Evolutionary conservation across 2,329 filamentous ascomycete species (phyloP).

Genomic region (Emydomyces testavorans): DNA sequence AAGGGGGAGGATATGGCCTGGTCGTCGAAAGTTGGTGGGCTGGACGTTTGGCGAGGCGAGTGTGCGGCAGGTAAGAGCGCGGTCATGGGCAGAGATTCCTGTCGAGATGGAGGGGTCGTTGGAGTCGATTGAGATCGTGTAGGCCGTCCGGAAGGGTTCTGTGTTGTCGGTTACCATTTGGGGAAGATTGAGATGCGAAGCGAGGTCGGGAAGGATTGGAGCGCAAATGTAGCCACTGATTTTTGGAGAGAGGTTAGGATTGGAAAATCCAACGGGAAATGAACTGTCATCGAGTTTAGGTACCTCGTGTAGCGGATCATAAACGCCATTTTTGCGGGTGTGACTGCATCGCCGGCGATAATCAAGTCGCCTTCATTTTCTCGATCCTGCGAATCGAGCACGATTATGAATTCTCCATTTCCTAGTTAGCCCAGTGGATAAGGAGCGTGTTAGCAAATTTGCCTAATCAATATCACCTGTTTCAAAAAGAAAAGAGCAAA

Average conservation of each 20-base stretch:
- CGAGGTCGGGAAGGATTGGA: constrained; percentile 60
- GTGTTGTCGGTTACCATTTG: constrained; percentile 76
- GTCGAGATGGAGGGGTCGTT: constrained; percentile 63
- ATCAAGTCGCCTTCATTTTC: constrained; percentile 99
- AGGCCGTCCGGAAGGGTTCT: constrained; percentile 83
- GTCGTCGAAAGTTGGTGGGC: constrained; percentile 57
- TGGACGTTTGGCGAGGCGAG: constrained; percentile 57
- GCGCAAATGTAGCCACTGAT: constrained; percentile 76
- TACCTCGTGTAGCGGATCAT: constrained; percentile 74
- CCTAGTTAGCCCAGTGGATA: constrained; percentile 33
- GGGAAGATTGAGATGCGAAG: constrained; percentile 61
- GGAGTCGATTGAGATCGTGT: constrained; percentile 81
- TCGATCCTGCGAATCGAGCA: constrained; percentile 81
- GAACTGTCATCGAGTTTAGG: constrained; percentile 1
- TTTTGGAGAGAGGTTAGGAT: neutral
- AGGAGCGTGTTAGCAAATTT: constrained; percentile 15
- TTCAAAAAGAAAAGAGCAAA: neutral
- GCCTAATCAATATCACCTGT: neutral
- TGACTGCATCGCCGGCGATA: constrained; percentile 76
- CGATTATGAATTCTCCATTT: constrained; percentile 84
- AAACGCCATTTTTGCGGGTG: constrained; percentile 86
- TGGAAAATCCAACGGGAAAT: neutral
- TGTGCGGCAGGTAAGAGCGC: constrained; percentile 65
- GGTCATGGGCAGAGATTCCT: constrained; percentile 81
- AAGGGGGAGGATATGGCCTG: constrained; percentile 83